These are phyloP conservation scores for Mycena belliarum DNA, from an alignment of 768 basidiomycete species.

Conservation along the genomic window DNA sequence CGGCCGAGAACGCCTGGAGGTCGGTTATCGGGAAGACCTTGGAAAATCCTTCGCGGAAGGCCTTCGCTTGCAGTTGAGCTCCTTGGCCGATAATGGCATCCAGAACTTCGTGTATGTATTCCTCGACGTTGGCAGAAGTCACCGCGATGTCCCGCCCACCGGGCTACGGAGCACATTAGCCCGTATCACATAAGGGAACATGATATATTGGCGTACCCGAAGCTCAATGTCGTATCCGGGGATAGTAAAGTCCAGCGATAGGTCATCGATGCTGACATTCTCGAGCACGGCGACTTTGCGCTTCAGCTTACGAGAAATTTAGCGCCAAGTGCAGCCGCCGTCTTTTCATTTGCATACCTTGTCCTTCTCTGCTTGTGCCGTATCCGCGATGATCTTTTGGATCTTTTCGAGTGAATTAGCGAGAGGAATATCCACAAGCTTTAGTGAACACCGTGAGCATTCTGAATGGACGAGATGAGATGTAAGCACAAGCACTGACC, in stretches of 20 bases:
- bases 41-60: conserved; percentile 93
- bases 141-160: conserved; percentile 80
- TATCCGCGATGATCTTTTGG: conserved; percentile 60
- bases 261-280: conserved; percentile 75
- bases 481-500: conserved; percentile 43
- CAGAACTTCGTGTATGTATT: conserved; percentile 86
- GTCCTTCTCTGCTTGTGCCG: conserved; percentile 44
- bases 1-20: conserved; percentile 87
- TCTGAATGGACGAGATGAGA: neutral
- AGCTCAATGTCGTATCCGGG: conserved; percentile 96
- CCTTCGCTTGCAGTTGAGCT: conserved; percentile 74
- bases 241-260: conserved; percentile 93
- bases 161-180: conserved; percentile 44
- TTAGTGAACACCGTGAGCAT: conserved; percentile 8
- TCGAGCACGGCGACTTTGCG: conserved; percentile 61
- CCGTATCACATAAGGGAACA: neutral
- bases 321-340: neutral
- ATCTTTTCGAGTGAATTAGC: conserved; percentile 85
- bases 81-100: conserved; percentile 88
- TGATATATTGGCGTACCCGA: conserved; percentile 51
- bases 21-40: conserved; percentile 95
- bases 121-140: conserved; percentile 83
- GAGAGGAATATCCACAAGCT: conserved; percentile 84
- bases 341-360: conserved; percentile 43
- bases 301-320: conserved; percentile 38